Base-by-base conservation (phyloP, 2,329 filamentous ascomycete genomes). In the Claviceps cyperi region DNA sequence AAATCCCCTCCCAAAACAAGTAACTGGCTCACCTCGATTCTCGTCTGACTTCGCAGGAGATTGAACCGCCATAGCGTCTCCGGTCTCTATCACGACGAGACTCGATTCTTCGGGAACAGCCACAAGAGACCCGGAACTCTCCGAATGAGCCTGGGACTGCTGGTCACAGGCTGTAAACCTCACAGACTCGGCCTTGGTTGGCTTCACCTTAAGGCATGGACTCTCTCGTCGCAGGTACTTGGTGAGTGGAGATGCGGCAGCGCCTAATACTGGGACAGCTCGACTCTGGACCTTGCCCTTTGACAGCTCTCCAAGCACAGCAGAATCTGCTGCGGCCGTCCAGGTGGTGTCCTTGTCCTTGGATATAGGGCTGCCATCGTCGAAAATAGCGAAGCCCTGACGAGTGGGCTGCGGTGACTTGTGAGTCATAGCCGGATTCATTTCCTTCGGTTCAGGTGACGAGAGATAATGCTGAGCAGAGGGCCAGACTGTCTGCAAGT, bases 111-210 rank as follows among this genome's bases (percentile, higher is more conserved):
- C 63, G 38, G 57, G 52, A n/a, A 64, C 61, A 14, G 56, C 57
- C 55, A 60, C 58, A 28, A 66, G 58, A 46, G 64, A 62, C 50
- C 64, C 61, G 51, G 67, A 68, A 1, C 57, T 63, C 28, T 64
- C 59, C n/a, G 54, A 49, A 32, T 62, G 59, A 46, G 63, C 55
- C 35, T 58, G 56, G 17, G 62, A 59, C n/a, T 63, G 65, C 38
- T 60, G 61, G 52, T 44, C 50, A 17, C 58, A 59, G 46, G 53
- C 47, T 48, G 55, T 52, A 46, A 58, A 58, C 47, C 59, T 49
- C 32, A 46, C 22, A 22, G 45, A 35, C 43, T 54, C 54, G 19
- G 47, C 9, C 40, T 55, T 56, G 43, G 39, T 37, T 36, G 50
- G 24, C 24, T 51, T 50, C 35, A 52, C 43, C 41, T 57, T 54